phyloP scores from a whole-genome alignment of 805 yeast genomes.

The Phaffomyces thermotolerans region DNA sequence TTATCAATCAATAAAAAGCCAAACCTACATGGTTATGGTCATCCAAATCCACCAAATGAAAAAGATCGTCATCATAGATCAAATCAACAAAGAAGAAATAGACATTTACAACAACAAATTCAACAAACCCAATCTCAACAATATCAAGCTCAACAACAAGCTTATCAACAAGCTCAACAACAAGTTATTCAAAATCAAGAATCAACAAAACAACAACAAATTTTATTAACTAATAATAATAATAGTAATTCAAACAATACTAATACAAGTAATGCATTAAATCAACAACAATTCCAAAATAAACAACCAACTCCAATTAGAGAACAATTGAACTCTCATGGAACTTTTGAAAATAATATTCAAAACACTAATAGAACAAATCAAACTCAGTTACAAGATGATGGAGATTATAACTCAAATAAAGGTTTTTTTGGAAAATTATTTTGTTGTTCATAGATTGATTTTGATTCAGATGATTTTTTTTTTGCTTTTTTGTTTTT shows the following conservation, averaged over 20 bases:
- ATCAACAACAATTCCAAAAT: conserved; percentile 24
- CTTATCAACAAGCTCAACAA: conserved; percentile 13
- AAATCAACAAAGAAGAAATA: conserved; percentile 23
- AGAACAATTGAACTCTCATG: conserved; percentile 20
- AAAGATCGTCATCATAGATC: conserved; percentile 24
- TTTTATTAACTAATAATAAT: conserved; percentile 5
- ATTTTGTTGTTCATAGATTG: conserved; percentile 18
- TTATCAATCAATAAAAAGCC: conserved; percentile 68
- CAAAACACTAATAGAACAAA: conserved; percentile 13
- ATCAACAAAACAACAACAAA: conserved; percentile 8
- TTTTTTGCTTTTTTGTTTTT: background rate
- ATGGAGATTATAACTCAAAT: conserved; percentile 12
- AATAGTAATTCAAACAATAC: background rate
- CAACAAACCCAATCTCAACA: conserved; percentile 17
- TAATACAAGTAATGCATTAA: conserved; percentile 18
- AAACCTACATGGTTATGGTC: conserved; percentile 76
- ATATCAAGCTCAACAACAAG: conserved; percentile 14
- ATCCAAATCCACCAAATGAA: conserved; percentile 45
- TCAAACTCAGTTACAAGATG: conserved; percentile 11
- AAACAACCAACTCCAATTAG: conserved; percentile 26
- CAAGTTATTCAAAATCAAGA: conserved; percentile 14
- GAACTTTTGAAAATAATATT: conserved; percentile 8
- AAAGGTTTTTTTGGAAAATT: conserved; percentile 21
- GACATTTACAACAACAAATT: conserved; percentile 23
- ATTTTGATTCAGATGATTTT: background rate